Evolutionary conservation across 352 stramenopile genomes (phyloP).

Genomic region (Phytopythium sindhum): DNA sequence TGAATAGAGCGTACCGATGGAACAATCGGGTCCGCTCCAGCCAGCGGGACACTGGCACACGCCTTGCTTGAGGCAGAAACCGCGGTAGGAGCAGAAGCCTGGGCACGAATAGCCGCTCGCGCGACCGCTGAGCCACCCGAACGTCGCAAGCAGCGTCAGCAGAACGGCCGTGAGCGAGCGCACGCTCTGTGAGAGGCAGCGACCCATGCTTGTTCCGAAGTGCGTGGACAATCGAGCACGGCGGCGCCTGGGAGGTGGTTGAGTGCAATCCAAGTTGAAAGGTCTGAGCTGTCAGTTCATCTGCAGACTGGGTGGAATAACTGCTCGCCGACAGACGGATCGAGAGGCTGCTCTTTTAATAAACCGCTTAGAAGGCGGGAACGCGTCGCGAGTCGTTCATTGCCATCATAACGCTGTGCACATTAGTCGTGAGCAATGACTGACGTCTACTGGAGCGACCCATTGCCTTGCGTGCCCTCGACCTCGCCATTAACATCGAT

Average conservation of each 20-base stretch:
- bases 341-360: not conserved
- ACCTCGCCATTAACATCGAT: not conserved
- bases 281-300: not conserved
- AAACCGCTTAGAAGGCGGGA: not conserved
- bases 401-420: not conserved
- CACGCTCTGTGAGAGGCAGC: not conserved
- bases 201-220: not conserved
- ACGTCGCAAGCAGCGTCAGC: not conserved
- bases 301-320: not conserved
- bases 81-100: slow-evolving; percentile 69
- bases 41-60: slow-evolving; percentile 45
- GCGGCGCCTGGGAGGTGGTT: not conserved
- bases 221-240: not conserved
- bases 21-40: slow-evolving; percentile 60
- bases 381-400: not conserved
- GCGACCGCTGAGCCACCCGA: not conserved
- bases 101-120: slow-evolving; percentile 48
- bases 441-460: not conserved
- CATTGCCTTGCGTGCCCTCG: not conserved
- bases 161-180: not conserved
- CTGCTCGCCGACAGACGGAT: not conserved
- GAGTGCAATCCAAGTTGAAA: not conserved
- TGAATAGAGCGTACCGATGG: slow-evolving; percentile 25
- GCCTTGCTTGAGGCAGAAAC: slow-evolving; percentile 52
- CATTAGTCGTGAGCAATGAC: not conserved